Evolutionary conservation across 2,329 filamentous ascomycete species (phyloP).

Genomic region (Tothia fuscella): DNA sequence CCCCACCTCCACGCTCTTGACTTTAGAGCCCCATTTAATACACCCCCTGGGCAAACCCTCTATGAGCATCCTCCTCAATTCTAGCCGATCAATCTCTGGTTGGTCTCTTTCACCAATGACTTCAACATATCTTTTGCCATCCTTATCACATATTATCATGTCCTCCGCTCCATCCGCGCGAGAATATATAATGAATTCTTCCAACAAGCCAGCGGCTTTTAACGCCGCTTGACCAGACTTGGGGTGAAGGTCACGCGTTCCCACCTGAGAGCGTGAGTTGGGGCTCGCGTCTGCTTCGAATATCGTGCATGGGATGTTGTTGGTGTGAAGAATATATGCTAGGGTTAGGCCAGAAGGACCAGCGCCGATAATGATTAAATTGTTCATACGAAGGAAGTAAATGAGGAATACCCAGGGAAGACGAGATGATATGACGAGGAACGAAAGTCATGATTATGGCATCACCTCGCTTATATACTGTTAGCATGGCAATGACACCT

Average conservation of each 20-base stretch:
- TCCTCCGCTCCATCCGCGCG: conserved; percentile 17
- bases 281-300: conserved; percentile 19
- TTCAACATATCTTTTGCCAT: conserved; percentile 13
- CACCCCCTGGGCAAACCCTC: conserved; percentile 21
- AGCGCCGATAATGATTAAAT: conserved; percentile 23
- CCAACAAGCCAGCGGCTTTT: conserved; percentile 18
- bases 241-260: conserved; percentile 21
- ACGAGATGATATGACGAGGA: too few species aligned
- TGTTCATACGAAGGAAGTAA: too few species aligned
- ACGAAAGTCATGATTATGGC: too few species aligned
- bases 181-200: conserved; percentile 18
- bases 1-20: conserved; percentile 14
- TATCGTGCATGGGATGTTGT: conserved; percentile 15
- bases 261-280: conserved; percentile 13
- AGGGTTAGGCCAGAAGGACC: conserved; percentile 21
- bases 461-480: too few species aligned
- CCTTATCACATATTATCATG: conserved; percentile 13
- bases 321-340: conserved; percentile 17
- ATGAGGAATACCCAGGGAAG: too few species aligned
- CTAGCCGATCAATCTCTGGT: conserved; percentile 30
- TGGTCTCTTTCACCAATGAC: conserved; percentile 14
- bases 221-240: conserved; percentile 19
- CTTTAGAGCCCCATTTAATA: conserved; percentile 23
- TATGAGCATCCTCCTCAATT: conserved; percentile 26
- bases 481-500: too few species aligned